Evolutionary conservation across 306 rosid genomes (phyloP).

Genomic region (Rubus parviflorus): DNA sequence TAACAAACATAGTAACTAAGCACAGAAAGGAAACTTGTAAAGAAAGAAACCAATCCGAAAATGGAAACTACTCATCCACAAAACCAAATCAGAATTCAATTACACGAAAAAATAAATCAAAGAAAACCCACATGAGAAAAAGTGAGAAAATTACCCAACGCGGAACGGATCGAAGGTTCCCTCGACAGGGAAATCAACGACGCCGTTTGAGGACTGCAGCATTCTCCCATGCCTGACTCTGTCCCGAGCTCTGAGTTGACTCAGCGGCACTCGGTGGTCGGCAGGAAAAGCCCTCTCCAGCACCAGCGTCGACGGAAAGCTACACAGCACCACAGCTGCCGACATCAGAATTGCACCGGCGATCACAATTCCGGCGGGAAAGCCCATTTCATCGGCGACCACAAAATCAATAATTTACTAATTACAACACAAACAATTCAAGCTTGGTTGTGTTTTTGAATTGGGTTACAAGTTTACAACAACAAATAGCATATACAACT

Average conservation of each 20-base stretch:
- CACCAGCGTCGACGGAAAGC: slow-evolving; percentile 58
- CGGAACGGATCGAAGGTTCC: slow-evolving; percentile 84
- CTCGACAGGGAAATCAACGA: slow-evolving; percentile 60
- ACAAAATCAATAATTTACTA: neutral
- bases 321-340: slow-evolving; percentile 29
- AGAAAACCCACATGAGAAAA: slow-evolving; percentile 19
- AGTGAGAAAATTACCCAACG: slow-evolving; percentile 63
- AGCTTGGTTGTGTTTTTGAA: slow-evolving; percentile 6
- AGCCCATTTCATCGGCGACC: slow-evolving; percentile 36
- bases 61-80: neutral
- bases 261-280: slow-evolving; percentile 65
- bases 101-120: neutral
- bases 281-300: slow-evolving; percentile 83
- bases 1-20: neutral
- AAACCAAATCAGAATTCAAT: neutral
- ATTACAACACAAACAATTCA: neutral
- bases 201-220: slow-evolving; percentile 67
- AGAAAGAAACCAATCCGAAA: neutral
- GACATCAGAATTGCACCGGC: slow-evolving; percentile 27
- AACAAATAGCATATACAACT: neutral
- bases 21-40: neutral
- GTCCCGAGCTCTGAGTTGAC: slow-evolving; percentile 69
- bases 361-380: slow-evolving; percentile 24
- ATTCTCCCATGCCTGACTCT: slow-evolving; percentile 66
- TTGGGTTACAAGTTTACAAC: slow-evolving; percentile 3